phyloP scores from a whole-genome alignment of 768 basidiomycete genomes.

The Russula emetica region DNA sequence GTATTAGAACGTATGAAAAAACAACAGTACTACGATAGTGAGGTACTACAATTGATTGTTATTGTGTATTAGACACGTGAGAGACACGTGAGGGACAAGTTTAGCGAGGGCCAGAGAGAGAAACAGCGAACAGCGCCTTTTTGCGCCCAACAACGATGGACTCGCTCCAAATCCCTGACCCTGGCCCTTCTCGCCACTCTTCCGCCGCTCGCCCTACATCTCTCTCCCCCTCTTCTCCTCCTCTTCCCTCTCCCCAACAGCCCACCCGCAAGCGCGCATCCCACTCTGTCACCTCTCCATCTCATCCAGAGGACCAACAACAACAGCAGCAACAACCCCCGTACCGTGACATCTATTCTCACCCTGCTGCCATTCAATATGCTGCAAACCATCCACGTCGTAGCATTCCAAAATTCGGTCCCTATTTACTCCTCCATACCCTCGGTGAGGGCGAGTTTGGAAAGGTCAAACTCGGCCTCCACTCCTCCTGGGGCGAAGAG shows the following conservation, averaged over 20 bases:
- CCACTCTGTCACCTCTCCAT: constrained; percentile 59
- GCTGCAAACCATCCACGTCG: constrained; percentile 76
- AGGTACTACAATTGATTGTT: no score
- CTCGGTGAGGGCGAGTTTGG: constrained; percentile 98
- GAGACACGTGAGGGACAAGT: neutral
- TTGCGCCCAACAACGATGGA: constrained; percentile 31
- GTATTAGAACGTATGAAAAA: no score
- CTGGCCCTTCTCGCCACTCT: constrained; percentile 45
- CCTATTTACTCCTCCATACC: constrained; percentile 92
- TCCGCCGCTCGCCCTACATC: constrained; percentile 52
- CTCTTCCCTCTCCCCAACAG: constrained; percentile 38
- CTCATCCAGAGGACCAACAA: constrained; percentile 41
- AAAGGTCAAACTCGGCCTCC: constrained; percentile 97
- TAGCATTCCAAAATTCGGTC: constrained; percentile 91
- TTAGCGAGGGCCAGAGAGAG: neutral
- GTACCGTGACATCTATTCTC: constrained; percentile 73
- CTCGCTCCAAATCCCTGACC: constrained; percentile 45
- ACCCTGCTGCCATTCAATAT: constrained; percentile 82
- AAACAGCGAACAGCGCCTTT: neutral
- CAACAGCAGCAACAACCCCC: constrained; percentile 38
- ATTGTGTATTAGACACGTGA: neutral
- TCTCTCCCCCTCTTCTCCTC: constrained; percentile 48
- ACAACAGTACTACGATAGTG: no score
- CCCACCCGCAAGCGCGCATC: constrained; percentile 60
- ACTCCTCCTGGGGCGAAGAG: constrained; percentile 90